Percentiles rank a stretch among this genome's conserved stretches.
phyloP scores from a whole-genome alignment of 106 monocot genomes.

The Platanthera guangdongensis region DNA sequence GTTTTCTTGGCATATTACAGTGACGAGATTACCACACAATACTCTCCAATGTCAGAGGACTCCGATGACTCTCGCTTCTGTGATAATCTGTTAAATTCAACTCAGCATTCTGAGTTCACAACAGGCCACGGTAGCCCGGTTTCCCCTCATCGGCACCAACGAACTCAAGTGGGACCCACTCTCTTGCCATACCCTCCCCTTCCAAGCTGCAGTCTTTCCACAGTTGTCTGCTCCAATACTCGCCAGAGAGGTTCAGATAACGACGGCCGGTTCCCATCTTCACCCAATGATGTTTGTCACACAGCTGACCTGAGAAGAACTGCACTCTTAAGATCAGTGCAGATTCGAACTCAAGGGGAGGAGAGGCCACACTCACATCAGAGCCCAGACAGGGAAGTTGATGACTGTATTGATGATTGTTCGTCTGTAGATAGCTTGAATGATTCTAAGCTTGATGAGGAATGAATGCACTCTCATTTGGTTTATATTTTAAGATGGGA shows the following conservation, averaged over 20 bases:
- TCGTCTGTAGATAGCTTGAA: constrained; percentile 9
- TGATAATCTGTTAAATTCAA: constrained; percentile 21
- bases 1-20: constrained; percentile 25
- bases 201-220: constrained; percentile 29
- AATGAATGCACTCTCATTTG: background rate
- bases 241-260: constrained; percentile 67
- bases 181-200: constrained; percentile 22
- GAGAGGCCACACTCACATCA: constrained; percentile 20
- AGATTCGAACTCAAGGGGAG: constrained; percentile 69
- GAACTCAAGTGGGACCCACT: constrained; percentile 3
- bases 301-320: constrained; percentile 58
- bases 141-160: constrained; percentile 59
- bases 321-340: constrained; percentile 79
- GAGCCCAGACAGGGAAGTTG: constrained; percentile 21
- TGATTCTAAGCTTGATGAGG: constrained; percentile 16
- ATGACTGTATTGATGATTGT: constrained; percentile 26
- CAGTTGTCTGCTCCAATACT: constrained; percentile 46
- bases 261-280: constrained; percentile 76
- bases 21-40: constrained; percentile 54
- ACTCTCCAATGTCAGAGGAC: constrained; percentile 96
- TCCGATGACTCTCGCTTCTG: constrained; percentile 66
- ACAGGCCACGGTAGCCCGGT: constrained; percentile 48
- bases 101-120: constrained; percentile 25
- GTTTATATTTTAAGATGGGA: too few species aligned
- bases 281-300: constrained; percentile 87